Conservation (phyloP, 768 basidiomycete genomes). For the Phylloporus sp. region DNA sequence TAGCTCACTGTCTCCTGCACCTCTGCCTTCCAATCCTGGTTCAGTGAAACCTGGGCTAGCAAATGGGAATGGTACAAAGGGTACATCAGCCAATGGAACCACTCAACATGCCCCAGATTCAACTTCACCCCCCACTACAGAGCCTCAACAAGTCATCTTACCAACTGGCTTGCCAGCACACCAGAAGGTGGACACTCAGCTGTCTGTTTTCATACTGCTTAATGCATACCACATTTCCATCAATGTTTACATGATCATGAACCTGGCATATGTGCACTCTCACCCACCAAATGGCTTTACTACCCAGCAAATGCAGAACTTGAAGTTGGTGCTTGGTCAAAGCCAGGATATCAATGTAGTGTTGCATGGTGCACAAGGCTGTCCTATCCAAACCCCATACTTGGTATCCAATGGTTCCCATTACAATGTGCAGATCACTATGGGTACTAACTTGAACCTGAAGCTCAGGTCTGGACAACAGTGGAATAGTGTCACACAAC, state of each 20-base stretch:
- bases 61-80: conserved; percentile 25
- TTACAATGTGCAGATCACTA: conserved; percentile 28
- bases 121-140: conserved; percentile 9
- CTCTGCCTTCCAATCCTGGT: conserved; percentile 43
- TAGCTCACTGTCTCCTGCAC: conserved; percentile 31
- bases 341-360: conserved; percentile 36
- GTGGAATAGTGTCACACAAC: conserved; percentile 32
- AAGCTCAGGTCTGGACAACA: conserved; percentile 39
- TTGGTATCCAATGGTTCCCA: conserved; percentile 27
- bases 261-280: conserved; percentile 31
- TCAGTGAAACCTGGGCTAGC: conserved; percentile 15
- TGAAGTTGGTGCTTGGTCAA: conserved; percentile 53
- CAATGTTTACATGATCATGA: conserved; percentile 37
- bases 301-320: conserved; percentile 55
- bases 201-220: conserved; percentile 35
- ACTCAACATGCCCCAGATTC: conserved; percentile 23
- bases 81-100: conserved; percentile 27
- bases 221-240: conserved; percentile 50
- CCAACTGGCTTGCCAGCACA: conserved; percentile 38
- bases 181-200: conserved; percentile 48
- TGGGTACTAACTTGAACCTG: conserved; percentile 28
- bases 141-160: conserved; percentile 22
- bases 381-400: conserved; percentile 35
- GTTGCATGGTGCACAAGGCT: conserved; percentile 32
- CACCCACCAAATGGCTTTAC: conserved; percentile 42